phyloP scores from a whole-genome alignment of 1,284 basidiomycete species.

The Microbotryum saponariae region DNA sequence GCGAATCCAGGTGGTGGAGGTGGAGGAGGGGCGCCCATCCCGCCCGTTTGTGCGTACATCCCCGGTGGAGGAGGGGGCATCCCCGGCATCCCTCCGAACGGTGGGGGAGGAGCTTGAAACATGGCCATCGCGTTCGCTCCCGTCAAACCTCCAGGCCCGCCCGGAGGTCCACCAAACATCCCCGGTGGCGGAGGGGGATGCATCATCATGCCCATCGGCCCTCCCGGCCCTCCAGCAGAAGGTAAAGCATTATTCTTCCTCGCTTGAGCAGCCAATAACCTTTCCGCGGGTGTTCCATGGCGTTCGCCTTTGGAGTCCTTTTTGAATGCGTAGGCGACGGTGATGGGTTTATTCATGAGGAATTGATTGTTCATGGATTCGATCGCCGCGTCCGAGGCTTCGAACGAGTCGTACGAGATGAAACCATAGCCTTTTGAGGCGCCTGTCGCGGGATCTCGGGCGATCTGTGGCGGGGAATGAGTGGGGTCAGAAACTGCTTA shows the following conservation, averaged over 20 bases:
- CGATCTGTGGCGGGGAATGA: constrained; percentile 53
- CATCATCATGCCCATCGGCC: no score
- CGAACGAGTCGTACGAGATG: constrained; percentile 93
- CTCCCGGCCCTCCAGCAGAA: no score
- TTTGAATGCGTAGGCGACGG: constrained; percentile 96
- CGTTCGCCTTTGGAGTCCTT: constrained; percentile 97
- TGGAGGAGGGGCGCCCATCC: no score
- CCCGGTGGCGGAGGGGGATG: no score
- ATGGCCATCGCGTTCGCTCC: no score
- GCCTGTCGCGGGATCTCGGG: constrained; percentile 74
- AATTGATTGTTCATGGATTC: constrained; percentile 96
- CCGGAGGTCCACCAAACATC: no score
- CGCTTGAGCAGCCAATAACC: constrained; percentile 87
- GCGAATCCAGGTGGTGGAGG: no score
- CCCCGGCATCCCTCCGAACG: no score
- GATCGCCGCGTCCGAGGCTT: constrained; percentile 89
- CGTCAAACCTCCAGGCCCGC: no score
- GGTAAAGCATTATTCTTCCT: constrained; percentile 58
- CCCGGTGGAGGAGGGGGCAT: no score
- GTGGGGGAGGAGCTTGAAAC: no score
- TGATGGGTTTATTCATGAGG: constrained; percentile 95
- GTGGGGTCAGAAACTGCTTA: background rate
- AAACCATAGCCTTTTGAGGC: constrained; percentile 94
- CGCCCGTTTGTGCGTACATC: no score
- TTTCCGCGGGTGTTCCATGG: constrained; percentile 90